Base-by-base conservation (phyloP, 2,329 filamentous ascomycete species). In the Ceratocystis lukuohia region DNA sequence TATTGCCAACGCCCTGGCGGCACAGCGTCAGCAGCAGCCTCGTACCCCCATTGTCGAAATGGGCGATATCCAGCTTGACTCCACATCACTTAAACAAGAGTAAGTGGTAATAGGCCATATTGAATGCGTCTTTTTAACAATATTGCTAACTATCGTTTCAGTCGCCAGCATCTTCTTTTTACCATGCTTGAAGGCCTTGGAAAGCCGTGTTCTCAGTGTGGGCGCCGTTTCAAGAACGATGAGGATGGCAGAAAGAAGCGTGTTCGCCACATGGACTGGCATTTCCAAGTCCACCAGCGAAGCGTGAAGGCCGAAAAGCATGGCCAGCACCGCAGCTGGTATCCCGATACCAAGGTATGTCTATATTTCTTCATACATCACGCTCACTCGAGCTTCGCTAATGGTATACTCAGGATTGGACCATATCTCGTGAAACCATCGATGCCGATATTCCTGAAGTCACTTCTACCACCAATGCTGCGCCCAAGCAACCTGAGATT, bases 221-320 rank as follows among this genome's bases (percentile, higher is more conserved):
- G 93, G 28, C 84, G 92, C 68, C 87, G 94, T 1, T 99, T 99
- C 75, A 82, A 82, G 65, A 83, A 84, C 3, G 89, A 89, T 62
- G 84, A 86, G 12, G 85, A 89, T 70, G 93, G 93, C 12, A 88
- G 85, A 71, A 86, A 87, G 73, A 89, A 88, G 78, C 97, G 97
- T 78, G 89, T 87, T 28, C 85, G 88, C 2, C 94, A 99, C 74
- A 87, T 99, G 80, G 94, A 99, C 76, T 99, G 94, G 94, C 94
- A 99, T 76, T 99, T 99, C 77, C 87, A 88, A 66, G 92, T 93
- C 28, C 93, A 96, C 72, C 88, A 92, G 72, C 87, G 91, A 59
- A 90, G 95, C 76, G 86, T 86, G 2, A 93, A 97, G 71, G 87
- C 89, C 15, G 86, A 90, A 72, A 93, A 90, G 74, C 84, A 90